phyloP scores from a whole-genome alignment of 139 green algal genomes.

The Chlamydomonas sphaeroides region DNA sequence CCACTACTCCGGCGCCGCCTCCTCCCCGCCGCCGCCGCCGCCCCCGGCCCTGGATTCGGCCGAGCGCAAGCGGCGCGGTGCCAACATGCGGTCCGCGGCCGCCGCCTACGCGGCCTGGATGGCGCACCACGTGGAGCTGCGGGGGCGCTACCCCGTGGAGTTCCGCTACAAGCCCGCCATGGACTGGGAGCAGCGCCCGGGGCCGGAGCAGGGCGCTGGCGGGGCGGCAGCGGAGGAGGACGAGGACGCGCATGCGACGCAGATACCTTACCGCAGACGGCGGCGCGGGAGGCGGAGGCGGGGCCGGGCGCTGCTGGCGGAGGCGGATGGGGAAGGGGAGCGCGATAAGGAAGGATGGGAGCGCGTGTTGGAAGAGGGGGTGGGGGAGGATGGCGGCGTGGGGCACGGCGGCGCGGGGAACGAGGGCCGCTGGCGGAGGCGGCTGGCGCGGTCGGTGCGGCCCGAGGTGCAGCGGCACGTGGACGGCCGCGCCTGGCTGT shows the following conservation, averaged over 20 bases:
- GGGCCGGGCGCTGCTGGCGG: neutral
- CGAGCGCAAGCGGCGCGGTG: neutral
- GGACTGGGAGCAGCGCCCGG: constrained; percentile 33
- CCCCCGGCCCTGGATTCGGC: neutral
- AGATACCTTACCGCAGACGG: neutral
- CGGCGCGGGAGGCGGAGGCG: neutral
- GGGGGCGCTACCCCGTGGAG: neutral
- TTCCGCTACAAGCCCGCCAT: neutral
- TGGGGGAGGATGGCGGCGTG: neutral
- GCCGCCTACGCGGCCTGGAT: constrained; percentile 7
- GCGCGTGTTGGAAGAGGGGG: neutral
- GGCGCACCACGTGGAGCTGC: neutral
- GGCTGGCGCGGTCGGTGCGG: too few species aligned
- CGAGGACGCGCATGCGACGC: neutral
- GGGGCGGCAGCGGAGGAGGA: neutral
- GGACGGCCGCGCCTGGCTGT: constrained; percentile 14
- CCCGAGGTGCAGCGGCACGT: neutral
- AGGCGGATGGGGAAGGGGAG: neutral
- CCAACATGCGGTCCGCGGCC: neutral
- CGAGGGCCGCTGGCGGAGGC: neutral
- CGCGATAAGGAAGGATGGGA: neutral
- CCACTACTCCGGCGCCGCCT: neutral
- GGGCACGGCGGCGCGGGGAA: neutral
- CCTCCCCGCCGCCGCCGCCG: neutral
- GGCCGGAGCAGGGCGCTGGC: neutral